Percentiles rank a stretch among this genome's conserved stretches.
phyloP scores from a whole-genome alignment of 2,329 filamentous ascomycete genomes.

The Neurospora sp. region DNA sequence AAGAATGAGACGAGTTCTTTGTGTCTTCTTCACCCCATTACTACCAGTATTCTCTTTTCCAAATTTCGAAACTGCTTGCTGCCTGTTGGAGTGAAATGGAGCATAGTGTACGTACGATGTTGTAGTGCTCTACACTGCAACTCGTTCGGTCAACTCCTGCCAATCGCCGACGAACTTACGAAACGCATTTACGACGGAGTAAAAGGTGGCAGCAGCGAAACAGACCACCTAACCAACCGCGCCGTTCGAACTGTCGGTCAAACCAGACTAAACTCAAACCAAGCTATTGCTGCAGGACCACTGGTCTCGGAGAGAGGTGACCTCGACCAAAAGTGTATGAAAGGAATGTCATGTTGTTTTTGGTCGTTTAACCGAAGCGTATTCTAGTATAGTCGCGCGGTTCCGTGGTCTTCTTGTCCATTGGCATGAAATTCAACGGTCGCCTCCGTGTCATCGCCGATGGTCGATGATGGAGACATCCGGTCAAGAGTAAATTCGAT shows the following conservation, averaged over 20 bases:
- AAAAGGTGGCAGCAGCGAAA: background rate
- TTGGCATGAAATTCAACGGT: background rate
- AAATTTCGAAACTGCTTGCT: background rate
- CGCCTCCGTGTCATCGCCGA: background rate
- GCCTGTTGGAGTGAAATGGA: background rate
- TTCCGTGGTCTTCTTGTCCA: background rate
- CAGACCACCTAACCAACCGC: background rate
- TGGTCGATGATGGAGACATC: background rate
- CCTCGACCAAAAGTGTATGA: background rate
- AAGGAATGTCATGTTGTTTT: background rate
- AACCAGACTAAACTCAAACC: background rate
- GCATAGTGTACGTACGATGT: background rate
- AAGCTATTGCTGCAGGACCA: background rate
- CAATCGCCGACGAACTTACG: background rate
- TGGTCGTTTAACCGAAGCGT: background rate
- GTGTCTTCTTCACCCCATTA: background rate
- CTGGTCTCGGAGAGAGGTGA: background rate
- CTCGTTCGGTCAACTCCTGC: background rate
- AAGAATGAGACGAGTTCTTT: background rate
- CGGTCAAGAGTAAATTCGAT: background rate
- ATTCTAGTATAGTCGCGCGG: background rate
- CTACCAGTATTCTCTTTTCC: background rate
- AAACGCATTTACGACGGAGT: background rate
- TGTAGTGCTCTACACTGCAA: background rate
- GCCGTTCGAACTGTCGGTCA: background rate